Evolutionary conservation across 352 stramenopile species (phyloP), one percentile per base, ranked within the genome.

Genomic region (Phytopythium mirpurense): DNA sequence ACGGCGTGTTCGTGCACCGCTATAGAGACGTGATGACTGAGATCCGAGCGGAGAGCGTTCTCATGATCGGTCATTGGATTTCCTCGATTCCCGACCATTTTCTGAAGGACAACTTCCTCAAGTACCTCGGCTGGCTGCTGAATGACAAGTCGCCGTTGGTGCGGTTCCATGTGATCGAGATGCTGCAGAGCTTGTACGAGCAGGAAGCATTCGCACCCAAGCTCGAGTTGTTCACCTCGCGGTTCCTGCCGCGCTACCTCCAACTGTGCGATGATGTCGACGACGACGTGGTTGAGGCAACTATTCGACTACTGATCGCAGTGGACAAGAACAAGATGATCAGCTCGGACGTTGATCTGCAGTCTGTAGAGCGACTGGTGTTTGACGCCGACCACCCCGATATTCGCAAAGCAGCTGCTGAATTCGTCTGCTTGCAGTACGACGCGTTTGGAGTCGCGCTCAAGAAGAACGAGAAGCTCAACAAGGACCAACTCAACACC

Each of bases 101-200:
- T 51, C 63, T 98, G 32, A 91, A 91, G 45, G 86, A 97, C 58
- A 97, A 94, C 56, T 97, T 95, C 57, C 64, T 98, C 49, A 98
- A 98, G 65, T 98, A 98, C 65, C 81, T 98, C 49, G 95, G 91
- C 6, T 98, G 95, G 95, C 88, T 98, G 58, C 56, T 98, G 41
- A 95, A 87, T 55, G 93, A 98, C 72, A 97, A 97, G 63, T 71
- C 84, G 43, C 68, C 72, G 1, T 36, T 55, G 14, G 95, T 98
- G 34, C 90, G 95, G 15, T 51, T 87, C 18, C 74, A 83, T 5
- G 87, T 95, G 19, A 59, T 98, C 6, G 59, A 83, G 23, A 86
- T 88, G n/a, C 68, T 98, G 11, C 72, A 78, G 14, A 59, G 66
- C 15, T 70, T 97, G 14, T 98, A 98, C 53, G 74, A 88, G 29